Evolutionary conservation across 805 yeast genomes (phyloP), one percentile per base, ranked within the genome.

Genomic region (Vanderwaltozyma yarrowii): DNA sequence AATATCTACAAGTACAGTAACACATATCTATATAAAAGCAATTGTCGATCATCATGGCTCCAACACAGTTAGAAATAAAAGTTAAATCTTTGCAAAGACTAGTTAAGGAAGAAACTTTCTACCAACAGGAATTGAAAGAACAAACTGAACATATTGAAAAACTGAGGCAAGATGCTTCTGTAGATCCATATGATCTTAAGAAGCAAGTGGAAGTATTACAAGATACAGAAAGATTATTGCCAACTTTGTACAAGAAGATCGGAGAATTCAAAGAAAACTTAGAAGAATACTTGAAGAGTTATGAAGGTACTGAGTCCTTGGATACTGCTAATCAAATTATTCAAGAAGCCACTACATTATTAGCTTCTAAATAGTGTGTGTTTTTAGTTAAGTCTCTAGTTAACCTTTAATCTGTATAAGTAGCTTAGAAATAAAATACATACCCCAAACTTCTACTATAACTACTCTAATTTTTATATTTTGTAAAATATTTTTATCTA

Each of bases 51-150:
- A 30, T 1, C 54, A 80, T 80, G 82, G 69, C 85, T 2, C 92
- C 89, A 23, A 65, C 84, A 2, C 76, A 69, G 42, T 60, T 82
- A 30, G 82, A 80, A 49, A 81, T 85, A 55, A 83, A 82, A 48
- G 67, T 72, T 27, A 74, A 71, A 41, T 87, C 95, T 1, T 65
- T 85, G 36, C 69, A 71, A 42, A 68, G 94, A 44, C 64, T 86
- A 13, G 49, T 78, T 29, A 81, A 81, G 46, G 95, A 86, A 54
- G 77, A 77, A 44, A 52, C 52, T 11, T 64, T 74, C 25, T 85
- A 84, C 54, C 62, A 68, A 19, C 64, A 69, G 39, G 94, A 84
- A 49, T 65, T 73, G 27, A 56, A 55, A 13, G 78, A 76, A 33
- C 81, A 79, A 44, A 62, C 68, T 32, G 56, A 56, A 8, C 62